phyloP scores from a whole-genome alignment of 768 basidiomycete species.

The Omphalotus guepiniiformis region DNA sequence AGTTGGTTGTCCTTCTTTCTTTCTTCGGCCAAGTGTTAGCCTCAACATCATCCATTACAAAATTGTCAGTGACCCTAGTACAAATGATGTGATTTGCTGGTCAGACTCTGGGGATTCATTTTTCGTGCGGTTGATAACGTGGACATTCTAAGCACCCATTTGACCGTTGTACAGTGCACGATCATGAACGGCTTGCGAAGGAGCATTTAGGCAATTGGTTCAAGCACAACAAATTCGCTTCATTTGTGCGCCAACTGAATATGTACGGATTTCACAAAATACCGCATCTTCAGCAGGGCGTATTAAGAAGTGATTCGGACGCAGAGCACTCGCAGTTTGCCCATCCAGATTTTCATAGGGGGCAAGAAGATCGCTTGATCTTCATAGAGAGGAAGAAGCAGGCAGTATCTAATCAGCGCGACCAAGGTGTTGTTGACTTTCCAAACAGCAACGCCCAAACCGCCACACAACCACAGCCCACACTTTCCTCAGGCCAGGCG shows the following conservation, averaged over 20 bases:
- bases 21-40: constrained; percentile 13
- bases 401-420: constrained; percentile 30
- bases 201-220: constrained; percentile 93
- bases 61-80: constrained; percentile 86
- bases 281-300: constrained; percentile 93
- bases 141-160: not conserved
- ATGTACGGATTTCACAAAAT: constrained; percentile 97
- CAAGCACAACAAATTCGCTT: constrained; percentile 95
- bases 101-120: constrained; percentile 89
- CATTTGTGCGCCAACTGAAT: constrained; percentile 90
- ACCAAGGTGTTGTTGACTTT: constrained; percentile 22
- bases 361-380: constrained; percentile 82
- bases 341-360: constrained; percentile 84
- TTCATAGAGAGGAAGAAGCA: constrained; percentile 88
- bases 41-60: constrained; percentile 33
- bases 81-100: constrained; percentile 88
- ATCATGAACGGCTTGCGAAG: constrained; percentile 85
- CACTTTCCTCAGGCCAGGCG: constrained; percentile 41
- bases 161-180: constrained; percentile 56
- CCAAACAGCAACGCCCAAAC: constrained; percentile 28
- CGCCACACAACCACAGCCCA: constrained; percentile 11
- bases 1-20: constrained; percentile 56
- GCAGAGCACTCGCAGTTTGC: constrained; percentile 90
- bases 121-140: constrained; percentile 52
- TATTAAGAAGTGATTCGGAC: constrained; percentile 72